Evolutionary conservation across 495 filamentous ascomycete genomes (phyloP), one percentile per base, ranked within the genome.

Genomic region (Thermothielavioides terrestris): DNA sequence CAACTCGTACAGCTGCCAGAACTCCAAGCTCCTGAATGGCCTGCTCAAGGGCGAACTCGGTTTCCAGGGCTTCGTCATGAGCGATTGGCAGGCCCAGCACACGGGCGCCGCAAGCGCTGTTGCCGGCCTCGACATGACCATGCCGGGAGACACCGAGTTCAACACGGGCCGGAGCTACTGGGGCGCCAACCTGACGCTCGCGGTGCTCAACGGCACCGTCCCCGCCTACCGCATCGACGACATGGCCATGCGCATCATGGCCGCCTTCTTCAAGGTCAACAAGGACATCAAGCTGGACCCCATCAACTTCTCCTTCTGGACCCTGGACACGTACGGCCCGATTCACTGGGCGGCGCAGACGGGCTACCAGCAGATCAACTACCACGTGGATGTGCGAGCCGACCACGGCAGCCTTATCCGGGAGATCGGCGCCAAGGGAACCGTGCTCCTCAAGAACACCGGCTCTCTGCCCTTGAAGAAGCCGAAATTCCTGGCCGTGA

Each of bases 11-110:
- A 75, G 76, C 8, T 95, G 89, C 60, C 82, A 87, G 47, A 95
- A 94, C 71, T 88, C 84, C 32, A 81, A 89, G 62, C 73, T 74
- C 3, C 58, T 89, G 43, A 95, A 95, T 71, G 79, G 84, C 63
- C 60, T 95, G 18, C 79, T 98, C 45, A 98, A 98, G 73, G 73
- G 80, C 46, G 92, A 98, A 62, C 75, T 96, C 6, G 90, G 85
- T 25, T 98, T 94, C 75, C 92, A 96, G 69, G 91, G 91, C 9
- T 95, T 95, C 60, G 74, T 91, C 54, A 86, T 91, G 84, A 89
- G 80, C 53, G 89, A 94, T 61, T 95, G 89, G 89, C 71, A 77
- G 62, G 89, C 87, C 6, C 89, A 95, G 58, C 86, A 94, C 64
- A 79, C 83, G 15, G 92, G 92, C 61, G 89, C 85, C 15, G 76